phyloP scores from a whole-genome alignment of 257 asterid species.

The Ilex aquifolium region DNA sequence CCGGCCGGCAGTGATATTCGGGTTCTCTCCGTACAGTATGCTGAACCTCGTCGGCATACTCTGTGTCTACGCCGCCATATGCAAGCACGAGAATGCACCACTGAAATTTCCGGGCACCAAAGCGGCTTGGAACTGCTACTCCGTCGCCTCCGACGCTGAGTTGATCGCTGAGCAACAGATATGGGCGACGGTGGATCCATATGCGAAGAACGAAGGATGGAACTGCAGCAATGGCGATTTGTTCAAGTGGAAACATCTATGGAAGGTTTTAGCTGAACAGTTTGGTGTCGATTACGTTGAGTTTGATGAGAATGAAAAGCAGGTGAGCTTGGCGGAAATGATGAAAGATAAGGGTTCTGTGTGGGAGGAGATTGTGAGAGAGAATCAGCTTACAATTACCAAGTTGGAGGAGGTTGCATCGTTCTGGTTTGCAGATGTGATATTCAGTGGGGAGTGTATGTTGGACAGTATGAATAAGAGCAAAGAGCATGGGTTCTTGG shows the following conservation, averaged over 20 bases:
- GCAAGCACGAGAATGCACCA: constrained; percentile 26
- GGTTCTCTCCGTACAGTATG: constrained; percentile 30
- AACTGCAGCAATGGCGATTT: constrained; percentile 33
- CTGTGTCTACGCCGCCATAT: constrained; percentile 28
- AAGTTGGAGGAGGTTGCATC: constrained; percentile 30
- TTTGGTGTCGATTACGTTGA: constrained; percentile 21
- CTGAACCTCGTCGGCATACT: constrained; percentile 25
- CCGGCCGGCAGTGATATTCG: constrained; percentile 31
- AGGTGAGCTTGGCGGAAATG: constrained; percentile 27
- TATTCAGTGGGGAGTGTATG: constrained; percentile 23
- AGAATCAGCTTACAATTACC: constrained; percentile 12
- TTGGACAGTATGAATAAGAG: constrained; percentile 37
- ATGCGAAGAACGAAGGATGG: constrained; percentile 30
- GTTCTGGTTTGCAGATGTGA: constrained; percentile 34
- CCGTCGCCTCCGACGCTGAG: constrained; percentile 22
- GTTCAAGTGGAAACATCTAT: constrained; percentile 35
- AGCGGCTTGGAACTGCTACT: constrained; percentile 33
- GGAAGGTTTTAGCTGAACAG: constrained; percentile 28
- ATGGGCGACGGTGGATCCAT: constrained; percentile 31
- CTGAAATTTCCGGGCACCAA: constrained; percentile 26
- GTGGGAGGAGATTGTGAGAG: constrained; percentile 34
- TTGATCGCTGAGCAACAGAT: constrained; percentile 38
- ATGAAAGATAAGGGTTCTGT: constrained; percentile 26
- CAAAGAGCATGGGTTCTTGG: constrained; percentile 33
- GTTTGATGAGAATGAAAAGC: constrained; percentile 19